Base-by-base conservation (phyloP, 2,329 filamentous ascomycete genomes). In the Dissoconium aciculare region DNA sequence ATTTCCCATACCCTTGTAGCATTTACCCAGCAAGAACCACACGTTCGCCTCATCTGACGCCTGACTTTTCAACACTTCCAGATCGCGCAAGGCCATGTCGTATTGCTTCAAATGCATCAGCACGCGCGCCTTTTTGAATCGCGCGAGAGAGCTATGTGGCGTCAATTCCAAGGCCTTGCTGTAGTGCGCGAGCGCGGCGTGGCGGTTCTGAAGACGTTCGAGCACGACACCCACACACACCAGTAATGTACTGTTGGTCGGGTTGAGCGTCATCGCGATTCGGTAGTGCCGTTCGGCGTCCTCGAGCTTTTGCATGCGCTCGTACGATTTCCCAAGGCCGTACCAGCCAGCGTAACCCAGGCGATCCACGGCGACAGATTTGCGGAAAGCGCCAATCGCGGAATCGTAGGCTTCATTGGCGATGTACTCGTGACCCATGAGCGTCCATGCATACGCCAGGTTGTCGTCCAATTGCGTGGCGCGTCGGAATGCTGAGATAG, bases 281-380 rank as follows among this genome's bases (percentile, higher is more conserved):
- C 82, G 73, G 62, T 91, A 98, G 59, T 98, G 87, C 35, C 77
- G 75, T 49, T 91, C 81, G 2, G 89, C 87, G 52, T 89, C 82
- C 38, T 92, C 82, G 45, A 51, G 43, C 40, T 55, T 53, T 37
- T 52, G 49, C 43, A 55, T 49, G 12, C 61, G 62, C 30, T 66
- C 54, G 52, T 82, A 79, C 12, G 81, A 60, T 11, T 67, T 82
- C 5, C 70, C 72, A n/a, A 77, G 56, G 12, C 89, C 89, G 53
- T 95, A 98, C 71, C 91, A 95, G n/a, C 87, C 89, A 51, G 94
- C 93, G 62, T 95, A 98, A 52, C 94, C 87, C 12, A 87, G 74
- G 33, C 71, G 74, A 49, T 98, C 85, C 1, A 82, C 83, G 26
- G 76, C 71, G 43, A 98, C 80, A 2, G 83, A 85, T 31, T 77